Base-by-base conservation (phyloP, 768 basidiomycete genomes). In the Lactarius pseudohatsudake region DNA sequence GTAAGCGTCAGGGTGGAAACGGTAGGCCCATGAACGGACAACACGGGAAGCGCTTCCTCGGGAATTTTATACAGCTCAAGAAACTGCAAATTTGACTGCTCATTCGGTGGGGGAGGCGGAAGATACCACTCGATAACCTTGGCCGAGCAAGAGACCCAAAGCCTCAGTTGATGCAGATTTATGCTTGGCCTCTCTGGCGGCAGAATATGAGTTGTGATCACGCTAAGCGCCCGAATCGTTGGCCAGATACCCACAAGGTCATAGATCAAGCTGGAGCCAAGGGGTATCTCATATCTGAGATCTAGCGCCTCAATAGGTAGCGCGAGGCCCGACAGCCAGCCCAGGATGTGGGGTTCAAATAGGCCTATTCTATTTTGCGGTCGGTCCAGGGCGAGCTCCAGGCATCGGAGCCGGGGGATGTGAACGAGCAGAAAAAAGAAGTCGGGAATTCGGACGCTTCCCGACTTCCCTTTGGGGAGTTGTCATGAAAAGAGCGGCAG, bases 241-340 rank as follows among this genome's bases (percentile, higher is more conserved):
- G 61, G 66, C 66, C 66, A 67, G 53, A 67, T 16, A 54, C 41
- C 15, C 28, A 64, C 58, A 32, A 67, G 53, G 50, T 64, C 66
- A 40, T 55, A 45, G 18, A 47, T 53, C 20, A 63, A 34, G 18
- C 43, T 20, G 8, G 10, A 8, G 36, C 13, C 1, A 10, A 41
- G 38, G 2, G 30, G 32, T 53, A n/a, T 32, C 18, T 15, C 41
- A 36, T 3, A 38, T 59, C 54, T 36, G 20, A 58, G 47, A 67
- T 57, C 57, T 11, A 67, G 57, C 9, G 55, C 57, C 15, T 63
- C 57, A 9, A 67, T 45, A 26, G 61, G 47, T n/a, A 67, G 40
- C 11, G 8, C 18, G n/a, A 67, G 62, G 53, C 58, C 64, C 53
- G 66, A 59, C 41, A 64, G 16, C 62, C 66, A 67, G 45, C 56